A percentile compares a stretch with the other conserved stretches of the same genome.
phyloP scores from a whole-genome alignment of 352 stramenopile species.

The Hyphochytrium catenoides region DNA sequence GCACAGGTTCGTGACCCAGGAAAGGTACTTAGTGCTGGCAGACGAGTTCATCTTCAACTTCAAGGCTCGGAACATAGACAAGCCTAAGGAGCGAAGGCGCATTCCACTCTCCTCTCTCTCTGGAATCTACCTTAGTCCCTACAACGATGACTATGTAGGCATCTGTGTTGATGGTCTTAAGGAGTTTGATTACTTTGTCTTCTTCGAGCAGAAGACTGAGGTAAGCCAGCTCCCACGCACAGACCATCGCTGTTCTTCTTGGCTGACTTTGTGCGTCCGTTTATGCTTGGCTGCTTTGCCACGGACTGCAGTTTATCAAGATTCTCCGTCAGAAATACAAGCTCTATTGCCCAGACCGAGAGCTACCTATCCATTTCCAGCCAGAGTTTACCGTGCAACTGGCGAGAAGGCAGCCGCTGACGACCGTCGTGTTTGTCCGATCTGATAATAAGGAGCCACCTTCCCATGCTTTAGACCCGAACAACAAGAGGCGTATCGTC shows the following conservation, averaged over 20 bases:
- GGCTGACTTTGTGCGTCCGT: too few relatives aligned
- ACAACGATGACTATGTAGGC: constrained; percentile 51
- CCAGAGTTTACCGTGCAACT: too few relatives aligned
- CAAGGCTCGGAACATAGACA: constrained; percentile 50
- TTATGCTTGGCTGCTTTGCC: too few relatives aligned
- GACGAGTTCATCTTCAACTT: constrained; percentile 51
- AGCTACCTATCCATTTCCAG: too few relatives aligned
- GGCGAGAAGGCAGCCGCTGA: too few relatives aligned
- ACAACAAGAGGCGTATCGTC: too few relatives aligned
- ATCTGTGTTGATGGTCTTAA: constrained; percentile 41
- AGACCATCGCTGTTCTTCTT: not conserved
- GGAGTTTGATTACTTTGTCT: constrained; percentile 32
- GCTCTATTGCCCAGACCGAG: too few relatives aligned
- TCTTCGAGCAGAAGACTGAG: constrained; percentile 55
- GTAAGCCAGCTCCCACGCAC: constrained; percentile 15
- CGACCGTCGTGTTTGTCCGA: too few relatives aligned
- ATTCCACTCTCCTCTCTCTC: constrained; percentile 30
- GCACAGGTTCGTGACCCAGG: constrained; percentile 41
- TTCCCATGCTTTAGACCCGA: too few relatives aligned
- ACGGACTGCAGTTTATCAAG: too few relatives aligned
- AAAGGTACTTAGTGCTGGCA: constrained; percentile 38
- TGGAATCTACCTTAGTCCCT: constrained; percentile 34
- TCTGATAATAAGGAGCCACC: too few relatives aligned
- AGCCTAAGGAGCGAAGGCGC: constrained; percentile 44
- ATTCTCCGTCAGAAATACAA: too few relatives aligned